Evolutionary conservation across 2,329 filamentous ascomycete species (phyloP).

Genomic region (Colletotrichum spaethianum): DNA sequence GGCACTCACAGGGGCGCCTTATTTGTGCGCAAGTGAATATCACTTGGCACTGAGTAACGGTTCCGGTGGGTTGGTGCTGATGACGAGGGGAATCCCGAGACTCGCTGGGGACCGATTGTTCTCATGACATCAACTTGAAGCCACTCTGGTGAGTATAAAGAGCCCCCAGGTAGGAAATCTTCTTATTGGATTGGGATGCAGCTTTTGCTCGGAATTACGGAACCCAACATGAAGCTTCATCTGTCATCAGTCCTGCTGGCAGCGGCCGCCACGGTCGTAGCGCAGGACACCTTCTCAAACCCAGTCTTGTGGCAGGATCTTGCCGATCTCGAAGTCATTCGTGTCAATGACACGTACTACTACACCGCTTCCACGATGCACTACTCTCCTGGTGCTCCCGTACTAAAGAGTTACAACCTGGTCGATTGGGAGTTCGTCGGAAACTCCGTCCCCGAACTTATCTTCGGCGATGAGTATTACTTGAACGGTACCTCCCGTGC

Average conservation of each 20-base stretch:
- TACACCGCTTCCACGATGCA: slow-evolving; percentile 65
- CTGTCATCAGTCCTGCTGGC: not conserved
- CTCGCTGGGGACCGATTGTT: not conserved
- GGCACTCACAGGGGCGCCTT: not conserved
- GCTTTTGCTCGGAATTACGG: not conserved
- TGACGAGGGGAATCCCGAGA: not conserved
- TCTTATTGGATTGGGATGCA: no score
- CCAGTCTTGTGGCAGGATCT: slow-evolving; percentile 66
- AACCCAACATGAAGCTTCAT: slow-evolving; percentile 18
- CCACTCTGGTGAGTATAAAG: not conserved
- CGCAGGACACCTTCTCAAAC: slow-evolving; percentile 54
- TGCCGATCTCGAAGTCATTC: slow-evolving; percentile 65
- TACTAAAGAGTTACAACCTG: slow-evolving; percentile 64
- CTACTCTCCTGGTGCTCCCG: slow-evolving; percentile 64
- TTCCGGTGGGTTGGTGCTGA: not conserved
- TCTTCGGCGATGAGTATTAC: slow-evolving; percentile 62
- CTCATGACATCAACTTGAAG: not conserved
- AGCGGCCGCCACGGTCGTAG: not conserved
- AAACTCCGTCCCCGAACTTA: slow-evolving; percentile 52
- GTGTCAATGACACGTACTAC: slow-evolving; percentile 55
- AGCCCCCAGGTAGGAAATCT: not conserved
- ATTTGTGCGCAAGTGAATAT: slow-evolving; percentile 37
- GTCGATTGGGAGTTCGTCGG: slow-evolving; percentile 59
- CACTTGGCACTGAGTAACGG: slow-evolving; percentile 12
- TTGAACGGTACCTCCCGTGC: slow-evolving; percentile 57